Evolutionary conservation across 352 stramenopile genomes (phyloP), one percentile per base, ranked within the genome.

Genomic region (Phytophthora multivora): DNA sequence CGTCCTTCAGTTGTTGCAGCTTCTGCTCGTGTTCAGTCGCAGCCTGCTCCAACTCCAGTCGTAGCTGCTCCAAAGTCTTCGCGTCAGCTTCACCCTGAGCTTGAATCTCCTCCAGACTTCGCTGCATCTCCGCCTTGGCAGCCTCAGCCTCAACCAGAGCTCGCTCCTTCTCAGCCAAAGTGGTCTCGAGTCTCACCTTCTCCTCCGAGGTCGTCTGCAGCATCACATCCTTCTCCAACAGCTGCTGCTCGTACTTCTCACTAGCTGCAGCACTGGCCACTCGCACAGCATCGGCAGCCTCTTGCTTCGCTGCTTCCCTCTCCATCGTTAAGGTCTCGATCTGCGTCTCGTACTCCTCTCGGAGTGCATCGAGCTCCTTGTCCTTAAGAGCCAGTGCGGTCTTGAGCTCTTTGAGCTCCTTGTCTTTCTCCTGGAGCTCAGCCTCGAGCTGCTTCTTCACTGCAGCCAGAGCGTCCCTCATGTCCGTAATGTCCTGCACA

Each of bases 401-500:
- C 41, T 78, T 79, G 3, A 69, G 40, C 46, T 80, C 65, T 3
- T 63, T 59, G 1, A 93, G 50, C 49, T 80, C 58, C 55, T 67
- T 73, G 19, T 93, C 80, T 31, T 92, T 92, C 7, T 79, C 69
- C 45, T 89, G 69, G 2, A 94, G 72, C 43, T 94, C 81, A 2
- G 66, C 57, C 57, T 91, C 80, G 25, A 91, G 55, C 60, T 93
- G 77, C 39, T 77, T 68, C 65, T 93, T 93, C 18, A 93, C 79
- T 25, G 41, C 78, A 61, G 66, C 78, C 41, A 92, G 53, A 26
- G 85, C 85, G 38, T 93, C 80, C 57, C 73, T 79, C 83, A 94
- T 94, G 58, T 93, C 86, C 3, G 82, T 91, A 31, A 82, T 58
- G 50, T 94, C 86, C 66, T 94, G 86, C 47, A 94, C 66, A 9